Evolutionary conservation across 176 grass and related monocot genomes (phyloP), one percentile per base, ranked within the genome.

Genomic region (Pontederia crassipes): DNA sequence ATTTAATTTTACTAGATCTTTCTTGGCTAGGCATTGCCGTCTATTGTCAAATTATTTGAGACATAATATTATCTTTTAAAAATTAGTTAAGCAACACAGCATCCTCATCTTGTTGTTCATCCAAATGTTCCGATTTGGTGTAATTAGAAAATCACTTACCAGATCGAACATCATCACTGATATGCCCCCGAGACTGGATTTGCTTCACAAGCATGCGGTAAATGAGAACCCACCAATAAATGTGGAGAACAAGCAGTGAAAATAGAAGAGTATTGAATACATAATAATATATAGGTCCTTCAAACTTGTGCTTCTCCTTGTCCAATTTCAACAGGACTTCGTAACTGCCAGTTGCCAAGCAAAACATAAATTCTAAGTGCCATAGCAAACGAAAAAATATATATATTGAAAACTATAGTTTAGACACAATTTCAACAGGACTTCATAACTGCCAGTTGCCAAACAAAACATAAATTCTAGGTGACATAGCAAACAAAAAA

Each of bases 141-240:
- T 14, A 8, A 60, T 1, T 8, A n/a, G 12, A 32, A 60, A 45
- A 61, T 48, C 26, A 51, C 80, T 74, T 65, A 89, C 90, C 90
- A 0, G 90, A 95, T 86, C 90, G 74, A 75, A 89, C 82, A 83
- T 95, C 90, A 10, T 89, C 90, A 0, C 80, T 81, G 57, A 95
- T 64, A 46, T 28, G 72, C 17, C 90, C 90, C 73, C 65, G 85
- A 4, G 86, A 85, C 53, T 89, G 79, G 61, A 95, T 84, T 83
- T 95, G 90, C 55, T 83, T 95, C 14, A 95, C 69, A 65, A 89
- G 48, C 90, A 95, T 95, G 40, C 90, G 74, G 49, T 72, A 89
- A 28, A 95, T 95, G 58, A 95, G 68, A 32, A 95, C 65, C 86
- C 86, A 83, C 90, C 90, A 95, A 68, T 89, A 89, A 74, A 95